phyloP scores from a whole-genome alignment of 495 filamentous ascomycete genomes.

The Tirmania nivea region DNA sequence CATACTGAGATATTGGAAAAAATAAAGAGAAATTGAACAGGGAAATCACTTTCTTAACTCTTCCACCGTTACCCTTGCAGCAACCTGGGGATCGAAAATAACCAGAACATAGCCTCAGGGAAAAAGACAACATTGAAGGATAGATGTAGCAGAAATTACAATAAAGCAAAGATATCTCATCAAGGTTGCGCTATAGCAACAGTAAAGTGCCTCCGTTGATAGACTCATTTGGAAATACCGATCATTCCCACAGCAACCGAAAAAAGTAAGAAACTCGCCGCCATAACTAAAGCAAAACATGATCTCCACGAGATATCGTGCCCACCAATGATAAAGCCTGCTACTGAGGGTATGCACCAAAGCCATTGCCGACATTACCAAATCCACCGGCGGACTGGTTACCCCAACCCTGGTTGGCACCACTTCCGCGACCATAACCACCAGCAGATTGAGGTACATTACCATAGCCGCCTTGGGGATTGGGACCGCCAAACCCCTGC shows the following conservation, averaged over 20 bases:
- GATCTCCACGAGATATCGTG: not conserved
- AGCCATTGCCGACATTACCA: constrained; percentile 34
- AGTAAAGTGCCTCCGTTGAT: not conserved
- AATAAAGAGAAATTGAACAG: not conserved
- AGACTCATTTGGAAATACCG: not conserved
- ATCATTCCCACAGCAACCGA: not conserved
- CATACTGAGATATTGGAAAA: not conserved
- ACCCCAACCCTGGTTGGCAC: constrained; percentile 40
- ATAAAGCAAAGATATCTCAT: not conserved
- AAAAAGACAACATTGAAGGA: not conserved
- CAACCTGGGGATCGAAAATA: not conserved
- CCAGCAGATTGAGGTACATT: constrained; percentile 47
- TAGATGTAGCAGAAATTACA: not conserved
- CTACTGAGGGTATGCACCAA: constrained; percentile 38
- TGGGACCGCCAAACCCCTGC: constrained; percentile 39
- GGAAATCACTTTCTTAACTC: not conserved
- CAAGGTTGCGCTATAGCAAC: not conserved
- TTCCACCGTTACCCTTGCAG: not conserved
- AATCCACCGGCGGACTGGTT: constrained; percentile 30
- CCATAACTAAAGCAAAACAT: not conserved
- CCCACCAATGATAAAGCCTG: not conserved
- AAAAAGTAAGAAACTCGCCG: not conserved
- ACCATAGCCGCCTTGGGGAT: constrained; percentile 32
- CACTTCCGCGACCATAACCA: constrained; percentile 66
- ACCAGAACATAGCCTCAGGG: not conserved